Base-by-base conservation (phyloP, 2,329 filamentous ascomycete species). In the Arthroderma sp. region DNA sequence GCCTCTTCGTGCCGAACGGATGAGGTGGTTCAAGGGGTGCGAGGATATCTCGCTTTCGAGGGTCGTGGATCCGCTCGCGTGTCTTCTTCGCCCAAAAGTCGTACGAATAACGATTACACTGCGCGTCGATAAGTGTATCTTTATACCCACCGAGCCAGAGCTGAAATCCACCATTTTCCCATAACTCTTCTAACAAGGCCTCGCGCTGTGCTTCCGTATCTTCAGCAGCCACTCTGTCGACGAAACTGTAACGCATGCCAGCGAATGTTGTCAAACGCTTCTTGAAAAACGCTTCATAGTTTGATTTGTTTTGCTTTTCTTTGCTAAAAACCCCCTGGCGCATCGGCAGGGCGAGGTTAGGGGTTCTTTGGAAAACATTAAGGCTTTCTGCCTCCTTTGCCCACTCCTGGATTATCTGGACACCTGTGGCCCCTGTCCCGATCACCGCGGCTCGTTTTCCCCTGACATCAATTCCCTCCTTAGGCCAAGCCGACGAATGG, bases 271-370 rank as follows among this genome's bases (percentile, higher is more conserved):
- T 69, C 50, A 69, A 64, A 4, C 75, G 69, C 39, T 63, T 57
- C 31, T 61, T 61, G 55, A 75, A 80, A 1, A 80, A 60, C 37
- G 69, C 60, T 0, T 60, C 63, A 39, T 74, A 73, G 22, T 54
- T 58, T 5, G 46, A 47, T 53, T 71, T 69, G 8, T 73, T 61
- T 52, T 80, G 72, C 50, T 74, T 70, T 47, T 69, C 66, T 7
- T 56, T 58, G 1, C 67, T 68, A 32, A 80, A 57, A 1, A 64
- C 47, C 3, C 64, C 61, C 47, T 73, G 68, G 2, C 68, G 64
- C 76, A 83, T 80, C 0, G 78, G 77, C 1, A 83, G 54, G 1
- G 75, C 74, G 3, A 80, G 60, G 50, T 83, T 83, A 0, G 80
- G 80, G 1, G 78, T 83, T 7, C 80, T 71, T 53, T 83, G 78